These are phyloP conservation scores for Acidomyces sp. DNA, from an alignment of 495 filamentous ascomycete genomes.

Conservation along the genomic window DNA sequence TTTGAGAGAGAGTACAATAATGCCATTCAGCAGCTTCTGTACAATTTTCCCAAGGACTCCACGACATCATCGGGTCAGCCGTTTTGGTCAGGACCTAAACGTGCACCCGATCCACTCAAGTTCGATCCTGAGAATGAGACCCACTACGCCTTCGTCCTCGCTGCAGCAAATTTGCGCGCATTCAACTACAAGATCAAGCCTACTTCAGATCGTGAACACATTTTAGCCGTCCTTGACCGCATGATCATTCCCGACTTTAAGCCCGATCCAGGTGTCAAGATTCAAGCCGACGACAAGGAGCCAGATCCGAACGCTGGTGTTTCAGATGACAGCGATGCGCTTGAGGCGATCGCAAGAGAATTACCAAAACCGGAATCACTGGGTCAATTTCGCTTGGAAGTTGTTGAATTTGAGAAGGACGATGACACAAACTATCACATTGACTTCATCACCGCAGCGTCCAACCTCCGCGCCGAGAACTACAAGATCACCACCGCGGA, in stretches of 20 bases:
- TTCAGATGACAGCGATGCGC: conserved; percentile 57
- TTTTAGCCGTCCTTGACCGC: conserved; percentile 64
- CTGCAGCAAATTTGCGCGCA: conserved; percentile 83
- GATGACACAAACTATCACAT: conserved; percentile 98
- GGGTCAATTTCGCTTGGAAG: conserved; percentile 71
- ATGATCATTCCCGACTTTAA: conserved; percentile 97
- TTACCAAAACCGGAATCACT: conserved; percentile 70
- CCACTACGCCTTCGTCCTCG: conserved; percentile 74
- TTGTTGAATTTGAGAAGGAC: conserved; percentile 98
- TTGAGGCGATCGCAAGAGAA: conserved; percentile 48
- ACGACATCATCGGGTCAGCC: conserved; percentile 72
- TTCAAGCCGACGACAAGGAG: conserved; percentile 91
- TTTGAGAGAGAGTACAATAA: conserved; percentile 98
- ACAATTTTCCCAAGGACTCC: conserved; percentile 95
- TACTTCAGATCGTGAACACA: conserved; percentile 57
- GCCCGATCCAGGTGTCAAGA: conserved; percentile 84
- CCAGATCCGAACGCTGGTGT: conserved; percentile 56
- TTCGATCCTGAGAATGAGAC: conserved; percentile 75
- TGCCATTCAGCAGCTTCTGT: conserved; percentile 87
- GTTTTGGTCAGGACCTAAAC: conserved; percentile 99
- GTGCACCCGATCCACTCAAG: conserved; percentile 80
- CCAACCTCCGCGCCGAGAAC: conserved; percentile 93
- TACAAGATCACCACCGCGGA: conserved; percentile 90
- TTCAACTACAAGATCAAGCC: conserved; percentile 95
- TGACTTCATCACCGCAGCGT: conserved; percentile 95